Base-by-base conservation (phyloP, 768 basidiomycete species). In the Tubosaeta brunneosetosa region DNA sequence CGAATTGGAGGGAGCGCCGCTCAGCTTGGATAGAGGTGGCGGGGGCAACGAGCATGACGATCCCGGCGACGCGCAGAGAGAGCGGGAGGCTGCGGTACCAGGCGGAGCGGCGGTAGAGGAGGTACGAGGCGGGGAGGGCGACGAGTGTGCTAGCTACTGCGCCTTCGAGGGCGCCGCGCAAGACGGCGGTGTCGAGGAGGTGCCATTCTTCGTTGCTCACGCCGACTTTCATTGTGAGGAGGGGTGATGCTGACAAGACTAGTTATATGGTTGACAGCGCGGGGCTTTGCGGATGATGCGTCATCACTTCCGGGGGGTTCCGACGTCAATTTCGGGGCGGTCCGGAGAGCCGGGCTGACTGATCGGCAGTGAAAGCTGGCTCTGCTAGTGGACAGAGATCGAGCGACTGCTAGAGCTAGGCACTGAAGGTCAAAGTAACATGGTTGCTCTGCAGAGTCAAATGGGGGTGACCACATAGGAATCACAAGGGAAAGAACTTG, bases 11-110 rank as follows among this genome's bases (percentile, higher is more conserved):
- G 29, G 81, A 81, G 11, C 85, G 82, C 4, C 82, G 77, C 62
- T 92, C 90, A 6, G 85, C 90, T 55, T 85, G 81, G 41, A 92
- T 87, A 17, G 85, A 79, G 19, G 86, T 71, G 43, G 77, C 69
- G 0, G 90, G 90, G 0, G 83, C 82, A 45, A 84, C 76, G 51
- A 89, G 50, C 46, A 88, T 73, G 49, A 91, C 74, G n/a, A 82
- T 70, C 14, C 85, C 85, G 1, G 91, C 74, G 0, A 80, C 73
- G 61, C 91, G 91, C 40, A 92, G 73, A 0, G 86, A 81, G 0
- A 80, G 65, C 0, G 87, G 88, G 0, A 92, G 74, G 0, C 72
- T 60, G 54, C 84, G 81, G 66, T 88, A 91, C 57, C 80, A 78
- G 0, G 80, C 68, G 61, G 76, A 82, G 29, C 69, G 67, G 16